Evolutionary conservation across 495 filamentous ascomycete species (phyloP).

Genomic region (Tuber indicum): DNA sequence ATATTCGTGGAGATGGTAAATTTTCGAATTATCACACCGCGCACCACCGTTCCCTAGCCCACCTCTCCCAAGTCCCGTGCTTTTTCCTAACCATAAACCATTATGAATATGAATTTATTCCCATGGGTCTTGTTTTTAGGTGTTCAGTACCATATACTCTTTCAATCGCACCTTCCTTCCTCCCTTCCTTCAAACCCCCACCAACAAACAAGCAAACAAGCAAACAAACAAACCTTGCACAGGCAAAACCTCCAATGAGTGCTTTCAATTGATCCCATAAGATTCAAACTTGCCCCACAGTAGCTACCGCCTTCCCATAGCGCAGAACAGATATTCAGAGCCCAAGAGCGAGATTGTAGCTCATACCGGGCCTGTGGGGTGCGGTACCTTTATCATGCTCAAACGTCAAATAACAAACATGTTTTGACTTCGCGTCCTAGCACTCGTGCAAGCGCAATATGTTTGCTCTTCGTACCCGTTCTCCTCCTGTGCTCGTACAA

Average conservation of each 20-base stretch:
- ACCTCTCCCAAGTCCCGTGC: neutral
- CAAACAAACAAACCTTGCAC: neutral
- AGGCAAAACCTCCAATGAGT: neutral
- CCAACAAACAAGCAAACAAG: neutral
- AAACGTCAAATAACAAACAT: neutral
- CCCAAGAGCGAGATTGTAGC: neutral
- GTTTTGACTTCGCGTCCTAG: neutral
- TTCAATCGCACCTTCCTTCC: neutral
- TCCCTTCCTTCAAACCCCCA: neutral
- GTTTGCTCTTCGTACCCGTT: neutral
- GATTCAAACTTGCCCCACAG: neutral
- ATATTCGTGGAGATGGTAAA: neutral
- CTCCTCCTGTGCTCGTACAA: too few species aligned
- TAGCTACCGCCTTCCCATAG: neutral
- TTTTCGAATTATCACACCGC: too few species aligned
- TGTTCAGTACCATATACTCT: neutral
- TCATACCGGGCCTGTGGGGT: neutral
- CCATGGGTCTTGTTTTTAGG: neutral
- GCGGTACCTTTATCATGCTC: neutral
- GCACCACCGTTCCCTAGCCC: neutral
- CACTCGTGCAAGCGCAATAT: neutral
- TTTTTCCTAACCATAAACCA: neutral
- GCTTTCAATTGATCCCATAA: neutral
- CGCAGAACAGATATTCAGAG: neutral
- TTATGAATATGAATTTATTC: neutral